phyloP scores from a whole-genome alignment of 2,329 filamentous ascomycete species.

The Penicillium sp. region DNA sequence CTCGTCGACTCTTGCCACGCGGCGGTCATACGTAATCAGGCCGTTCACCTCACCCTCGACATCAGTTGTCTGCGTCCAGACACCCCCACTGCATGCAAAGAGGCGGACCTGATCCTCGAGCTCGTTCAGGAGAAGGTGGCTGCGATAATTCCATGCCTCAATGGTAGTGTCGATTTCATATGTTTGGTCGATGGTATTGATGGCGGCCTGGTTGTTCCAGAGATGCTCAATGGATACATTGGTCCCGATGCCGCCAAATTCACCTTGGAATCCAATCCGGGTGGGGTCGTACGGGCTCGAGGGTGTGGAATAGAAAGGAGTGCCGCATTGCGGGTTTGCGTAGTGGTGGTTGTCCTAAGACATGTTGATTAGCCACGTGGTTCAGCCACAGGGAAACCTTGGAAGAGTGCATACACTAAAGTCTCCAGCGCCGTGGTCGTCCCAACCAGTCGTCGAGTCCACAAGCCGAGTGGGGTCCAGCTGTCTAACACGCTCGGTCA shows the following conservation, averaged over 20 bases:
- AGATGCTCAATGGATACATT: slow-evolving; percentile 64
- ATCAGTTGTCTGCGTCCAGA: slow-evolving; percentile 74
- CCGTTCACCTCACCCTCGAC: slow-evolving; percentile 75
- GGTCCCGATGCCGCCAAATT: slow-evolving; percentile 69
- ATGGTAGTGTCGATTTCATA: slow-evolving; percentile 64
- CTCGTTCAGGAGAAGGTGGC: slow-evolving; percentile 52
- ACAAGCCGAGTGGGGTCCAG: slow-evolving; percentile 66
- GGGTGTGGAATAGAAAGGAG: slow-evolving; percentile 63
- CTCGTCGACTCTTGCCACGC: slow-evolving; percentile 55
- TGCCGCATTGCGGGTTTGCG: slow-evolving; percentile 68
- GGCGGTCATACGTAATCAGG: slow-evolving; percentile 66
- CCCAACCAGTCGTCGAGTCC: slow-evolving; percentile 64
- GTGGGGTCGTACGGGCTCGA: slow-evolving; percentile 57
- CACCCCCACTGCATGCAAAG: slow-evolving; percentile 65
- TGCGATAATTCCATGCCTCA: slow-evolving; percentile 66
- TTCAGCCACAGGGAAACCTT: neutral
- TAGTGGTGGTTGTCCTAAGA: slow-evolving; percentile 68
- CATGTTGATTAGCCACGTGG: neutral
- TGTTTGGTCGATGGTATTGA: slow-evolving; percentile 63
- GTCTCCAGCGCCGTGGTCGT: slow-evolving; percentile 67
- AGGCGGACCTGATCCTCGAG: slow-evolving; percentile 51
- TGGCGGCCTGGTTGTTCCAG: slow-evolving; percentile 62
- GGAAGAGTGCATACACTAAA: slow-evolving; percentile 45
- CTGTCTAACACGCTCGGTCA: slow-evolving; percentile 56
- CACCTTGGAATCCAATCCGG: slow-evolving; percentile 68